These are phyloP conservation scores for Allantophomopsis cytisporea DNA, from an alignment of 2,329 filamentous ascomycete genomes.

Conservation along the genomic window DNA sequence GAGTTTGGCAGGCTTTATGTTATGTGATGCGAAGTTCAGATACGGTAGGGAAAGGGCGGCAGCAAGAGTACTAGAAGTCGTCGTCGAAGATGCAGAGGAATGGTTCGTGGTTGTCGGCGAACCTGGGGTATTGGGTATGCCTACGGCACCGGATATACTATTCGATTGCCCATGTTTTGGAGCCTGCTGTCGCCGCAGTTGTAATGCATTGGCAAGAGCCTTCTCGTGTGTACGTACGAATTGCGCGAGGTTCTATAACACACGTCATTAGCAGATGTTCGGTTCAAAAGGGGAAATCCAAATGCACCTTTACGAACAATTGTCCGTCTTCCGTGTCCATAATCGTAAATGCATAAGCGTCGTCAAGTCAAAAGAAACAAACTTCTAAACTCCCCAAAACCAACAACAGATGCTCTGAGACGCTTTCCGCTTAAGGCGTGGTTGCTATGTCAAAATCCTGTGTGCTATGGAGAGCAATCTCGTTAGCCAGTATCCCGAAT, in stretches of 20 bases:
- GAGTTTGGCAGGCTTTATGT: conserved; percentile 78
- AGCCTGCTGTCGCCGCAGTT: conserved; percentile 61
- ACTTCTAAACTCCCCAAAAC: too few species aligned
- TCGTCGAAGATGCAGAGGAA: conserved; percentile 43
- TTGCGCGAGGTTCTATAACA: conserved; percentile 69
- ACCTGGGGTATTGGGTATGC: conserved; percentile 20
- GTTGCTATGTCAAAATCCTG: too few species aligned
- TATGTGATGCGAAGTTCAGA: conserved; percentile 73
- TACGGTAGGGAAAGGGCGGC: conserved; percentile 78
- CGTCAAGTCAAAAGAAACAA: too few species aligned
- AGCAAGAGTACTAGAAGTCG: conserved; percentile 63
- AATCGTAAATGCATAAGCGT: conserved; percentile 1
- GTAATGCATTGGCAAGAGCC: conserved; percentile 87
- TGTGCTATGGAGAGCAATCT: too few species aligned
- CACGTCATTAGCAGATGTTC: not conserved
- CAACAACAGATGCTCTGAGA: too few species aligned
- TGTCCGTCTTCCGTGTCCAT: conserved; percentile 67
- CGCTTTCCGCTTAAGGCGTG: too few species aligned
- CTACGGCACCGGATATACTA: conserved; percentile 43
- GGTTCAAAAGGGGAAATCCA: conserved; percentile 6
- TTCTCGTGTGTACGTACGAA: conserved; percentile 97
- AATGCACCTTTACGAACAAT: conserved; percentile 62
- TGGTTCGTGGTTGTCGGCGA: conserved; percentile 41
- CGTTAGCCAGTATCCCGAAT: too few species aligned
- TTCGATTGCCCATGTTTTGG: conserved; percentile 57